phyloP scores from a whole-genome alignment of 306 rosid species.

The Acmispon strigosus region DNA sequence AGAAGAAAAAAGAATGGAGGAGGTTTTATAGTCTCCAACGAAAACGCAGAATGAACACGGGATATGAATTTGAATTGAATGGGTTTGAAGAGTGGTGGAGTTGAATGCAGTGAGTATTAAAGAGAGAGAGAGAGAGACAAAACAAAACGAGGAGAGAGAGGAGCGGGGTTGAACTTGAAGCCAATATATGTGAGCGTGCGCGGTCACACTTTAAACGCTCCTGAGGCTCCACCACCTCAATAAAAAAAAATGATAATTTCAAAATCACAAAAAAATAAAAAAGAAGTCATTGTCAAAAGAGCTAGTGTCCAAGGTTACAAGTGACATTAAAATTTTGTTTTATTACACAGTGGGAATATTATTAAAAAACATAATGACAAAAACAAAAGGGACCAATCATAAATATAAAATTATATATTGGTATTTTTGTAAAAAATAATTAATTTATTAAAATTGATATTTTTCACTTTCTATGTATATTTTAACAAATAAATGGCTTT shows the following conservation, averaged over 20 bases:
- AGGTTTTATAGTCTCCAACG: neutral
- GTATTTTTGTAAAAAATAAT: too few species aligned
- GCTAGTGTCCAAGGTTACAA: too few species aligned
- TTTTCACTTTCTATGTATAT: too few species aligned
- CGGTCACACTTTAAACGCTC: constrained; percentile 44
- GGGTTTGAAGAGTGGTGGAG: constrained; percentile 18
- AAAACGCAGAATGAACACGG: neutral
- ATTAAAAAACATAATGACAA: too few species aligned
- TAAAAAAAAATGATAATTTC: neutral
- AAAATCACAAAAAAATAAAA: neutral
- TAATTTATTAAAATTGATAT: too few species aligned
- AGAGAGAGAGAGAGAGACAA: neutral
- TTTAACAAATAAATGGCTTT: too few species aligned
- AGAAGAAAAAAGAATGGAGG: neutral
- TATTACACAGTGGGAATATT: too few species aligned
- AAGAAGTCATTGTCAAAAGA: neutral
- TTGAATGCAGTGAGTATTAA: neutral
- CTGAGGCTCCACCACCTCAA: constrained; percentile 34
- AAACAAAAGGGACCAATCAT: too few species aligned
- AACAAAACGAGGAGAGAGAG: neutral
- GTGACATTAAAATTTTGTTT: too few species aligned
- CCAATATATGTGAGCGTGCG: constrained; percentile 14
- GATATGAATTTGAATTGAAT: neutral
- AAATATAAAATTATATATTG: too few species aligned
- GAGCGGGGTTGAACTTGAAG: constrained; percentile 17